phyloP scores from a whole-genome alignment of 2,329 filamentous ascomycete genomes.

The Alternaria brassicicola region DNA sequence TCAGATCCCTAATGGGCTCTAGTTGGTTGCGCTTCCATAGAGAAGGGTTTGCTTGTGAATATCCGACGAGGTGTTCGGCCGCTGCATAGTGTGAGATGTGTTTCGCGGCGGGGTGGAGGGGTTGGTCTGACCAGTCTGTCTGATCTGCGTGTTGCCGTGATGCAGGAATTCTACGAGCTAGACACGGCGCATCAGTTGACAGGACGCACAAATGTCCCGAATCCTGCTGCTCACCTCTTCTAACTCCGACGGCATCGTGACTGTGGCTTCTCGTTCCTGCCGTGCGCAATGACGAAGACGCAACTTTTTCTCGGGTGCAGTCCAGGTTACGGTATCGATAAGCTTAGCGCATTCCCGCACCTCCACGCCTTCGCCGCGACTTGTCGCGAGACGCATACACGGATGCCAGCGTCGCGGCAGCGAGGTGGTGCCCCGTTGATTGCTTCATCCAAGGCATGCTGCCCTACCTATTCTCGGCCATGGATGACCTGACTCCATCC shows the following conservation, averaged over 20 bases:
- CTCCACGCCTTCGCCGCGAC: conserved; percentile 1
- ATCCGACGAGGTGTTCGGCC: conserved; percentile 85
- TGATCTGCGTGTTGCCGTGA: conserved; percentile 88
- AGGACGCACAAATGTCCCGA: neutral
- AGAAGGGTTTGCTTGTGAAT: conserved; percentile 73
- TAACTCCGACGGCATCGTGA: conserved; percentile 56
- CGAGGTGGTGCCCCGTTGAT: conserved; percentile 4
- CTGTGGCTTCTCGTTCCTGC: conserved; percentile 17
- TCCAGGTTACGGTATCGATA: conserved; percentile 49
- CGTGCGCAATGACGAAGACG: conserved; percentile 31
- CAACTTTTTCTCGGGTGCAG: conserved; percentile 29
- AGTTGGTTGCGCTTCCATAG: conserved; percentile 85
- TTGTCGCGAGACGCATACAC: conserved; percentile 8
- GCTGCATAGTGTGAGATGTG: conserved; percentile 57
- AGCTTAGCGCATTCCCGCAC: conserved; percentile 15
- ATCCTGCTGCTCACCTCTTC: conserved; percentile 50
- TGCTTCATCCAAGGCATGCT: conserved; percentile 13
- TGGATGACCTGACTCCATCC: neutral
- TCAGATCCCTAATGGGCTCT: conserved; percentile 82
- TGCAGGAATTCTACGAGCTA: conserved; percentile 92
- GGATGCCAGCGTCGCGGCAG: conserved; percentile 3
- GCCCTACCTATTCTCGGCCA: conserved; percentile 9
- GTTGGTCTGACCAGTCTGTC: conserved; percentile 69
- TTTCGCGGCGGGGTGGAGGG: conserved; percentile 30
- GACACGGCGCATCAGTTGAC: neutral